Evolutionary conservation across 2,329 filamentous ascomycete genomes (phyloP).

Genomic region (Talaromyces sp.): DNA sequence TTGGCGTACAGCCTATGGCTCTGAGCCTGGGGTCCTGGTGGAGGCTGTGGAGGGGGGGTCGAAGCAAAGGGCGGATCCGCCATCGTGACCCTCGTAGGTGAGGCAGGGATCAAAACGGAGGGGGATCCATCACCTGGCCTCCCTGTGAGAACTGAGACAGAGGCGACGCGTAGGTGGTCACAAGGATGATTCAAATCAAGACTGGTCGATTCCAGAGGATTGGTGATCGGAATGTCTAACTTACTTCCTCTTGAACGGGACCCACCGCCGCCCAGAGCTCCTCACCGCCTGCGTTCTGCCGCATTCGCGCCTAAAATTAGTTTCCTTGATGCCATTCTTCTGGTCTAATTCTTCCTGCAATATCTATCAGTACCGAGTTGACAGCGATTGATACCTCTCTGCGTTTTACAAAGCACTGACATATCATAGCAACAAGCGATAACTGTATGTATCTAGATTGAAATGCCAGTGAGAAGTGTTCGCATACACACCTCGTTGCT

Average conservation of each 20-base stretch:
- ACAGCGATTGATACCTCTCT: neutral
- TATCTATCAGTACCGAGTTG: no score
- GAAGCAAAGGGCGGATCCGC: constrained; percentile 23
- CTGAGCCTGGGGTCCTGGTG: constrained; percentile 15
- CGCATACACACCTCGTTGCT: neutral
- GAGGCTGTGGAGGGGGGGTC: constrained; percentile 15
- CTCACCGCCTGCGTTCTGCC: neutral
- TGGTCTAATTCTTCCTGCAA: no score
- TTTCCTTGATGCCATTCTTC: no score
- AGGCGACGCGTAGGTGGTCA: constrained; percentile 2
- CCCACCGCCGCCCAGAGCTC: neutral
- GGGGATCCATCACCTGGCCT: neutral
- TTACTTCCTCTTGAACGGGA: neutral
- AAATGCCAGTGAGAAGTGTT: neutral
- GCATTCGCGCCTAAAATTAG: neutral
- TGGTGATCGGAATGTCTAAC: neutral
- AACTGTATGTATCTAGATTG: neutral
- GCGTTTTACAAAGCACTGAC: neutral
- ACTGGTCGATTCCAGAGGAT: neutral
- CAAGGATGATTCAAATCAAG: neutral
- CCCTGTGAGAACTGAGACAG: constrained; percentile 2
- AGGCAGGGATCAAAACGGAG: constrained; percentile 1
- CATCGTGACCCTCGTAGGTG: constrained; percentile 21
- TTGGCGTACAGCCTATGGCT: constrained; percentile 31
- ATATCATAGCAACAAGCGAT: neutral